A percentile compares a stretch with the other conserved stretches of the same genome.
Evolutionary conservation across 2,329 filamentous ascomycete genomes (phyloP).

Genomic region (Pseudogymnoascus sp.): DNA sequence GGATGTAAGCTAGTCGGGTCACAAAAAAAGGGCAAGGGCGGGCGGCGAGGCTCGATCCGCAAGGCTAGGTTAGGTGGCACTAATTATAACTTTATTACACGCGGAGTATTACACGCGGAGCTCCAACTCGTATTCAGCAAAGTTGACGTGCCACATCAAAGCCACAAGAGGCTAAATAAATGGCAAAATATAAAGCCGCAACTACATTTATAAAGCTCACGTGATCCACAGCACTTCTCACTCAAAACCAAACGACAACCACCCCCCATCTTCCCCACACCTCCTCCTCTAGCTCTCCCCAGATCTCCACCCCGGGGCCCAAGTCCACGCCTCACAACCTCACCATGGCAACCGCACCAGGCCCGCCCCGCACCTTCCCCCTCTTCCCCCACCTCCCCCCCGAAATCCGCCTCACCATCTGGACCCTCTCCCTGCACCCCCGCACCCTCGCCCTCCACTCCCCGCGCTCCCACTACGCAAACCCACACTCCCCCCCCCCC

Average conservation of each 20-base stretch:
- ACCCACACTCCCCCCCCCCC: constrained; percentile 12
- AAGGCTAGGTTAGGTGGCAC: background rate
- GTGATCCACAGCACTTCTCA: background rate
- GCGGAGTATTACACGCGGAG: background rate
- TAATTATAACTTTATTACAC: background rate
- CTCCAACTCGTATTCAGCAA: background rate
- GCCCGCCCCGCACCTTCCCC: constrained; percentile 6
- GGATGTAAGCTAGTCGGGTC: no score
- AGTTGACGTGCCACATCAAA: background rate
- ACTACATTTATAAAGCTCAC: background rate
- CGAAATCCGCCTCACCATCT: constrained; percentile 16
- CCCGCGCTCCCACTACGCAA: background rate
- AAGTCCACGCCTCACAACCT: background rate
- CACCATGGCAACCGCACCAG: background rate
- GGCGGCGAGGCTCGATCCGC: background rate
- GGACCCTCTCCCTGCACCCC: constrained; percentile 12
- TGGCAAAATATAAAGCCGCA: background rate
- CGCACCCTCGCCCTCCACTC: constrained; percentile 14
- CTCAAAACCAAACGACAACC: background rate
- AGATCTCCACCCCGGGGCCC: background rate
- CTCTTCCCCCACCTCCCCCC: constrained; percentile 16
- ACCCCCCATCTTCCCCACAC: background rate
- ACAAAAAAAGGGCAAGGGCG: background rate
- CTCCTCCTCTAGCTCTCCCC: background rate
- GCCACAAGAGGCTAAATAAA: background rate